Percentiles rank a stretch among this genome's conserved stretches.
These are phyloP conservation scores for Wickerhamomyces strasburgensis DNA, from an alignment of 805 yeast species.

Conservation along the genomic window DNA sequence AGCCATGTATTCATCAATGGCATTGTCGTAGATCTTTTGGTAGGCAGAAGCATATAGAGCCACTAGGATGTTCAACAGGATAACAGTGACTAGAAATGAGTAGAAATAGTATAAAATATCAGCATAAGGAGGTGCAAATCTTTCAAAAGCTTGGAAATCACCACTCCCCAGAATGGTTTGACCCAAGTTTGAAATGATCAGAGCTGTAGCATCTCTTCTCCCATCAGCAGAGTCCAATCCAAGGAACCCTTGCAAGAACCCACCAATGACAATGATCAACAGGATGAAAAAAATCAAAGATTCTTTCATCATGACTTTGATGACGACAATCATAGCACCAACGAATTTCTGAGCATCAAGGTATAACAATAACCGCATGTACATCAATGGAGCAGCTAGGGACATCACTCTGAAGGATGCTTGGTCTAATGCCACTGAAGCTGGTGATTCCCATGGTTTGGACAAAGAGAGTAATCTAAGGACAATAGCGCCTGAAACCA, in stretches of 20 bases:
- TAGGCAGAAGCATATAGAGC: slow-evolving; percentile 86
- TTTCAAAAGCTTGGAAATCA: slow-evolving; percentile 60
- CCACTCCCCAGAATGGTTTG: slow-evolving; percentile 74
- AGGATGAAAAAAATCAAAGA: slow-evolving; percentile 77
- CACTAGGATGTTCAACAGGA: slow-evolving; percentile 75
- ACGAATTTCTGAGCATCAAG: slow-evolving; percentile 77
- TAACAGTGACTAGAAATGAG: slow-evolving; percentile 68
- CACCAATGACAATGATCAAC: slow-evolving; percentile 62
- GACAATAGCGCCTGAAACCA: slow-evolving; percentile 48
- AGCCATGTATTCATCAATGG: slow-evolving; percentile 81
- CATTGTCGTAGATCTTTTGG: slow-evolving; percentile 73
- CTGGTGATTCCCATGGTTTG: slow-evolving; percentile 17
- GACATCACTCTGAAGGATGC: slow-evolving; percentile 67
- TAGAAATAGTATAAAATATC: slow-evolving; percentile 71
- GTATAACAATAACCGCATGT: slow-evolving; percentile 72
- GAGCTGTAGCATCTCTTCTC: slow-evolving; percentile 63
- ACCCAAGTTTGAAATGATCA: slow-evolving; percentile 58
- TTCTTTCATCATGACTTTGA: slow-evolving; percentile 83
- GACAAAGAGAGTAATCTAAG: slow-evolving; percentile 42
- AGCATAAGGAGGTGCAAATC: slow-evolving; percentile 83
- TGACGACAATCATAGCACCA: slow-evolving; percentile 84
- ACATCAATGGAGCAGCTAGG: slow-evolving; percentile 80
- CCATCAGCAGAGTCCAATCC: slow-evolving; percentile 90
- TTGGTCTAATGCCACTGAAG: slow-evolving; percentile 38
- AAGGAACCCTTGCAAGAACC: slow-evolving; percentile 81